Conservation (phyloP, 2,329 filamentous ascomycete species). For the Beauveria sp. region DNA sequence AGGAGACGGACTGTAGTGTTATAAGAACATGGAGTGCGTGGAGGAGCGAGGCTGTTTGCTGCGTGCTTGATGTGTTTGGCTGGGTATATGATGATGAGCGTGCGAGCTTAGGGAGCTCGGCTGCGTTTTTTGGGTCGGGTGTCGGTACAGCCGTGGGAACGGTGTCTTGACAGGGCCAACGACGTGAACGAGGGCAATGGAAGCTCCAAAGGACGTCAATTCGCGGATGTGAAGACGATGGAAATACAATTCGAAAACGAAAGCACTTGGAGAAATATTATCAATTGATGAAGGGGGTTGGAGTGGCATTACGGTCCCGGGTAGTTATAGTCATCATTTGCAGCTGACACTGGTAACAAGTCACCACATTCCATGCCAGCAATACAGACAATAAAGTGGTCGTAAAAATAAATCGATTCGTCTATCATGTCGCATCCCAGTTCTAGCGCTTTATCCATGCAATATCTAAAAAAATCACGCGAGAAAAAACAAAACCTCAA, state of each 20-base stretch:
- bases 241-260: too few species aligned
- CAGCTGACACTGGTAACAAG: too few species aligned
- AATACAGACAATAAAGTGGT: background rate
- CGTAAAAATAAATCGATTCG: background rate
- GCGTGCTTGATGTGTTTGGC: background rate
- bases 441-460: background rate
- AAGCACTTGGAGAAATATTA: too few species aligned
- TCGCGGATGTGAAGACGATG: too few species aligned
- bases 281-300: too few species aligned
- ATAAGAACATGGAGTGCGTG: background rate
- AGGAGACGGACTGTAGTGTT: background rate
- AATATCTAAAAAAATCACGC: background rate
- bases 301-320: too few species aligned
- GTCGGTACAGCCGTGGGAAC: background rate
- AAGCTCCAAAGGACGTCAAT: background rate
- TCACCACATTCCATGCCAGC: background rate
- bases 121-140: background rate
- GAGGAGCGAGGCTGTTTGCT: background rate
- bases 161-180: background rate
- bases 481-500: background rate
- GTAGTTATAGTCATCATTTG: too few species aligned
- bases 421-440: background rate
- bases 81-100: background rate
- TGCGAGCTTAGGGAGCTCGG: background rate
- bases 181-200: background rate